These are phyloP conservation scores for Kodamaea leandrae DNA, from an alignment of 805 yeast genomes.

Conservation along the genomic window DNA sequence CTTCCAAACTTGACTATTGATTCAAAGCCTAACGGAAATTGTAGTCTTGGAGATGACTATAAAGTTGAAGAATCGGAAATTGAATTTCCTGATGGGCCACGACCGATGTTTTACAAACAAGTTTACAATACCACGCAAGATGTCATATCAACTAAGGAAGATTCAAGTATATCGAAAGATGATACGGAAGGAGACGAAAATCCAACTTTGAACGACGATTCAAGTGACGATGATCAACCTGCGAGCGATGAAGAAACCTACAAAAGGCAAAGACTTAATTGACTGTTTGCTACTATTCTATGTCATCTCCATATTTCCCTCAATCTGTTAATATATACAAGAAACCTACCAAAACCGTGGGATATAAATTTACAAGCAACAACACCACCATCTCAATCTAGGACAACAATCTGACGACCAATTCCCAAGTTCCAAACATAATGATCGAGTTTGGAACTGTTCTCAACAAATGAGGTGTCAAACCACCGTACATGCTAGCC, in stretches of 20 bases:
- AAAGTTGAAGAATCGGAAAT: conserved; percentile 18
- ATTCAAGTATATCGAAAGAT: not conserved
- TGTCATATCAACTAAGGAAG: conserved; percentile 1
- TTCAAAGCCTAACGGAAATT: too few relatives aligned
- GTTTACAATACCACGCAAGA: conserved; percentile 29
- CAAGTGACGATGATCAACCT: not conserved
- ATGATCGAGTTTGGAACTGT: conserved; percentile 97
- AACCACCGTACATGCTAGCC: conserved; percentile 92
- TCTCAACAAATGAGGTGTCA: conserved; percentile 93
- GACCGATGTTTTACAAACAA: conserved; percentile 47
- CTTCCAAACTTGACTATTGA: conserved; percentile 16
- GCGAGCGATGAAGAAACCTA: conserved; percentile 1
- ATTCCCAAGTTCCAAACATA: conserved; percentile 99
- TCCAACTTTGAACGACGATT: not conserved
- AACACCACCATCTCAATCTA: conserved; percentile 5
- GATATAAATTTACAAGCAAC: not conserved
- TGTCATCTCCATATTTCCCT: not conserved
- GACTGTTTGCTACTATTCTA: too few relatives aligned
- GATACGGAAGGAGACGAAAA: conserved; percentile 8
- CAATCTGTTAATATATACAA: conserved; percentile 2
- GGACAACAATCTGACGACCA: conserved; percentile 43
- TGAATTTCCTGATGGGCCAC: conserved; percentile 39
- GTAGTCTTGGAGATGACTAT: too few relatives aligned
- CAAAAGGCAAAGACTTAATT: not conserved
- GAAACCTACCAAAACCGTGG: not conserved